Conservation (phyloP, 1,284 basidiomycete species). For the Chiua sp. region DNA sequence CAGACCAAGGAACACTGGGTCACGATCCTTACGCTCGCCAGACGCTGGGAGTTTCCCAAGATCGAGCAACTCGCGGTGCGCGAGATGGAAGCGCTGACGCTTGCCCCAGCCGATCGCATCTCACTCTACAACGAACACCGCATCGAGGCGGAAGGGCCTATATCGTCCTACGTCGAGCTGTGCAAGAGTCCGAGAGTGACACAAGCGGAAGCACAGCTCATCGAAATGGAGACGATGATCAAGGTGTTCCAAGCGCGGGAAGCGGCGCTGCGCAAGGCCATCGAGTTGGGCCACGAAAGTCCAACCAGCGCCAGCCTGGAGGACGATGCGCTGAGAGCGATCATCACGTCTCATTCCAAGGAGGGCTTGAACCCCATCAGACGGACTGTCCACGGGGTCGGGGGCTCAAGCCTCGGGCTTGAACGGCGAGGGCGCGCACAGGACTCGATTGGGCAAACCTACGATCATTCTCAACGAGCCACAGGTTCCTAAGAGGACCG, state of each 20-base stretch:
- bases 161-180: conserved; percentile 40
- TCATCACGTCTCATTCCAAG: conserved; percentile 35
- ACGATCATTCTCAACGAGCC: conserved; percentile 18
- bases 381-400: conserved; percentile 25
- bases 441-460: not conserved
- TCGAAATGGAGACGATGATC: conserved; percentile 64
- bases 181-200: conserved; percentile 52
- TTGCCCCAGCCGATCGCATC: conserved; percentile 45
- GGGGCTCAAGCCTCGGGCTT: conserved; percentile 23
- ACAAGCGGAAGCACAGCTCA: conserved; percentile 55
- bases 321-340: conserved; percentile 42
- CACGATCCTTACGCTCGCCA: conserved; percentile 33
- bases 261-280: conserved; percentile 47
- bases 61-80: conserved; percentile 31
- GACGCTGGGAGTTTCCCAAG: conserved; percentile 33
- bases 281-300: conserved; percentile 43
- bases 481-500: conserved; percentile 13
- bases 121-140: conserved; percentile 42
- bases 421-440: conserved; percentile 4
- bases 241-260: conserved; percentile 65
- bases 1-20: conserved; percentile 32
- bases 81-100: conserved; percentile 33
- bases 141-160: conserved; percentile 38
- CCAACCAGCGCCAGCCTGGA: conserved; percentile 45
- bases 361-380: conserved; percentile 16